phyloP scores from a whole-genome alignment of 139 green algal genomes.

The Chlamydomonas incerta region DNA sequence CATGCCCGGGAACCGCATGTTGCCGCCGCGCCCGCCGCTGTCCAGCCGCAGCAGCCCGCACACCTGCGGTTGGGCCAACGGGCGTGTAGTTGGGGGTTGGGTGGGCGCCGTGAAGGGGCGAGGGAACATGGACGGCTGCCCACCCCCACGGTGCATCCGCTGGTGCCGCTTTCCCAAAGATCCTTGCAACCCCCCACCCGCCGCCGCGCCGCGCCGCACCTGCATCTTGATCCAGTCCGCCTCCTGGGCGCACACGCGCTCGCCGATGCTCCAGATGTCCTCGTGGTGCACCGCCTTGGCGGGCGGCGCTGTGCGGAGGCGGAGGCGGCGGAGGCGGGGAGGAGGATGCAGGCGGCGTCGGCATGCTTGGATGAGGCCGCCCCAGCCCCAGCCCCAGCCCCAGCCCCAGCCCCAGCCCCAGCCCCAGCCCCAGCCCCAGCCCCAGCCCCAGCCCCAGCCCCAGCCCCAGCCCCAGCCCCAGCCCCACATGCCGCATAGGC shows the following conservation, averaged over 20 bases:
- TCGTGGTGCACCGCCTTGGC: constrained; percentile 66
- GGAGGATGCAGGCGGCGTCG: too few species aligned
- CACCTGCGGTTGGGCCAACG: too few species aligned
- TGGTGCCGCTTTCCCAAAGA: background rate
- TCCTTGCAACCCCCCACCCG: background rate
- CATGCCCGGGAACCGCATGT: constrained; percentile 84
- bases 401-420: too few species aligned
- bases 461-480: too few species aligned
- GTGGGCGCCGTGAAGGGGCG: too few species aligned
- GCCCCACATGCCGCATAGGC: too few species aligned
- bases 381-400: too few species aligned
- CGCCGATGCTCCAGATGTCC: constrained; percentile 82
- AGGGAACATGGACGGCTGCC: background rate
- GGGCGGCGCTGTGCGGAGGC: background rate
- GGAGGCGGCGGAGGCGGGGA: too few species aligned
- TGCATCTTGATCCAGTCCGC: constrained; percentile 50
- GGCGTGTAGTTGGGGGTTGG: too few species aligned
- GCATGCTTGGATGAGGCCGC: too few species aligned
- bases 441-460: too few species aligned
- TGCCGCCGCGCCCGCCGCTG: background rate
- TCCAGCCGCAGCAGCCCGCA: background rate
- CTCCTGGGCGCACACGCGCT: constrained; percentile 79
- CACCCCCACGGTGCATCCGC: background rate
- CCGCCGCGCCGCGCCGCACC: background rate
- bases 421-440: too few species aligned